These are phyloP conservation scores for Aspergillus ochraceus DNA, from an alignment of 2,329 filamentous ascomycete genomes.

Conservation along the genomic window DNA sequence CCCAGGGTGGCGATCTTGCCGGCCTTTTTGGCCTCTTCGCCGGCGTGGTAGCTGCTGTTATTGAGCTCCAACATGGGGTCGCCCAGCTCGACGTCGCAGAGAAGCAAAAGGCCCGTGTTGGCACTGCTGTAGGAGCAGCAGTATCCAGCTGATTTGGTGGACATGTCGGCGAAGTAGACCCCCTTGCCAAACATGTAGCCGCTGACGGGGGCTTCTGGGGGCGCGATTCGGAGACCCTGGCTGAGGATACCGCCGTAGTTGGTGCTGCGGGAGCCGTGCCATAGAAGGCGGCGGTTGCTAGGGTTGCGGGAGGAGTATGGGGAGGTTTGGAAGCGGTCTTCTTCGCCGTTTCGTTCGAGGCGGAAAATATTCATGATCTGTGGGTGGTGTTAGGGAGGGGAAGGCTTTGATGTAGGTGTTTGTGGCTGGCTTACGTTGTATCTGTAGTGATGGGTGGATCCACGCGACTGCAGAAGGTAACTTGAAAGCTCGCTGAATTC, in stretches of 20 bases:
- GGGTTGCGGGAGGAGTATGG: constrained; percentile 52
- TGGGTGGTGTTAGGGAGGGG: background rate
- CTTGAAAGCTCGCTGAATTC: constrained; percentile 67
- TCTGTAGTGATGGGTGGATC: constrained; percentile 59
- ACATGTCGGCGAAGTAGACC: constrained; percentile 84
- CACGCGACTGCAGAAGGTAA: constrained; percentile 68
- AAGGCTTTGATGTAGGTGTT: background rate
- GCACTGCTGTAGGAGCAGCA: constrained; percentile 64
- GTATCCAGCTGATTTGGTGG: constrained; percentile 78
- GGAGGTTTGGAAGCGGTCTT: constrained; percentile 64
- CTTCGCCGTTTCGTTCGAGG: constrained; percentile 73
- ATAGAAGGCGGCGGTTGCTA: constrained; percentile 74
- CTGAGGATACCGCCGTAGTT: constrained; percentile 87
- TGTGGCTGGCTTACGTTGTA: constrained; percentile 7
- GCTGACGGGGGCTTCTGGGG: constrained; percentile 69
- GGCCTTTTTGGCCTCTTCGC: constrained; percentile 58
- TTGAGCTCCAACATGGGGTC: constrained; percentile 68
- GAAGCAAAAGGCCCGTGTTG: constrained; percentile 71
- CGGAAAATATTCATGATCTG: constrained; percentile 75
- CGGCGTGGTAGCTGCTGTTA: constrained; percentile 61
- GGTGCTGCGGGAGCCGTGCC: constrained; percentile 81
- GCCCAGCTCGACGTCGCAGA: constrained; percentile 83
- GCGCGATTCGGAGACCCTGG: constrained; percentile 86
- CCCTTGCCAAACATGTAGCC: constrained; percentile 92
- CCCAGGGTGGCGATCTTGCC: constrained; percentile 71